Percentiles rank a stretch among this genome's conserved stretches.
Conservation (phyloP, 2,329 filamentous ascomycete species). For the Alternaria sp. region DNA sequence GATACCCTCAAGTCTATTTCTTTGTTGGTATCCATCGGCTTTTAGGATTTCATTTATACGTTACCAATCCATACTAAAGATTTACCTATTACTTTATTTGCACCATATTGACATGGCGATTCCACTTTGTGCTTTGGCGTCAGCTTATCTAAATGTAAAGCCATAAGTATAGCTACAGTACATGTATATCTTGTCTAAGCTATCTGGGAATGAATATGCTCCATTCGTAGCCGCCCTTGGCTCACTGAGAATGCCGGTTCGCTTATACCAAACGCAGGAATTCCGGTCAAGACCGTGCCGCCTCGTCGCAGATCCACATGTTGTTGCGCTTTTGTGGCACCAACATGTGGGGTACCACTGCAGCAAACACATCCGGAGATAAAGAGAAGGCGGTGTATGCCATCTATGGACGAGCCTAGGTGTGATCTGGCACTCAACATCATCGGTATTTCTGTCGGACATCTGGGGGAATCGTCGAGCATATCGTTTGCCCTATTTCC, state of each 20-base stretch:
- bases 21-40: neutral
- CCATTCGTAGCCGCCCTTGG: neutral
- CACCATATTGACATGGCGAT: too few relatives aligned
- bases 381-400: neutral
- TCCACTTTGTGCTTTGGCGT: too few relatives aligned
- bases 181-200: neutral
- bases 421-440: neutral
- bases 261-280: neutral
- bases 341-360: neutral
- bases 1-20: neutral
- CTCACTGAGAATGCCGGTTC: neutral
- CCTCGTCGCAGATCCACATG: neutral
- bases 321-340: neutral
- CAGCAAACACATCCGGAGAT: neutral
- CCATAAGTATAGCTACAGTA: neutral
- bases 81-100: neutral
- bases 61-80: neutral
- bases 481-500: conserved; percentile 13
- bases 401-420: neutral
- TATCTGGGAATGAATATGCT: neutral
- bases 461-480: neutral
- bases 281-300: conserved; percentile 2
- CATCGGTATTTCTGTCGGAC: neutral
- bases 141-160: neutral
- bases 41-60: neutral